These are phyloP conservation scores for Termitomyces sp. DNA, from an alignment of 1,284 basidiomycete species.

Conservation along the genomic window DNA sequence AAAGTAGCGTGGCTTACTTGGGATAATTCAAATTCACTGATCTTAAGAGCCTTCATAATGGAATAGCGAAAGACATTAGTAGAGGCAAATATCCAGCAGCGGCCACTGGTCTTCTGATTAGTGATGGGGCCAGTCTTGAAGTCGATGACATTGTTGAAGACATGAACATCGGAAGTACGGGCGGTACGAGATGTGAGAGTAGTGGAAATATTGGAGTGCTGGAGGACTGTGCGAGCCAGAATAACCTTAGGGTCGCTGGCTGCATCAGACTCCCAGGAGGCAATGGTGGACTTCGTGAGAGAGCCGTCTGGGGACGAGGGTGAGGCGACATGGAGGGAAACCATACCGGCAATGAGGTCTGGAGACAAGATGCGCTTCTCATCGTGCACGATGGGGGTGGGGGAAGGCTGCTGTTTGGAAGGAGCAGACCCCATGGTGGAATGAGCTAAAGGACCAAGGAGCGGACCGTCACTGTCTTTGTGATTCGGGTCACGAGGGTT, in stretches of 20 bases:
- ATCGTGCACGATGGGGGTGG: conserved; percentile 14
- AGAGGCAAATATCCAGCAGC: conserved; percentile 92
- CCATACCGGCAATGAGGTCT: conserved; percentile 22
- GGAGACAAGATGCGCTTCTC: conserved; percentile 25
- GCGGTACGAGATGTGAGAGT: conserved; percentile 66
- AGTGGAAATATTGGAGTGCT: conserved; percentile 66
- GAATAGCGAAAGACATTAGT: conserved; percentile 85
- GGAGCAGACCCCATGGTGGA: conserved; percentile 47
- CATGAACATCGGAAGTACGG: conserved; percentile 63
- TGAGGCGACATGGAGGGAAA: conserved; percentile 24
- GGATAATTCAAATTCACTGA: conserved; percentile 86
- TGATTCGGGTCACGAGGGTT: neutral
- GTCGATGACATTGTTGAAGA: conserved; percentile 82
- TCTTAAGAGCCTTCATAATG: conserved; percentile 80
- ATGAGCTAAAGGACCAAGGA: neutral
- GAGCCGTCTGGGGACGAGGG: conserved; percentile 51
- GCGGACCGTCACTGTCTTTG: too few species aligned
- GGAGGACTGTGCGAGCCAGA: conserved; percentile 78
- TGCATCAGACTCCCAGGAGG: conserved; percentile 61
- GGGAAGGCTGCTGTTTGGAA: conserved; percentile 33
- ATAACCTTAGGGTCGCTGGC: conserved; percentile 58
- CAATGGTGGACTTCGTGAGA: conserved; percentile 51
- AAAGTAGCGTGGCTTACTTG: conserved; percentile 43
- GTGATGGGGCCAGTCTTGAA: conserved; percentile 81
- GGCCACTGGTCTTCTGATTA: conserved; percentile 81